Evolutionary conservation across 257 asterid species (phyloP).

Genomic region (Ophiorrhiza pumila): DNA sequence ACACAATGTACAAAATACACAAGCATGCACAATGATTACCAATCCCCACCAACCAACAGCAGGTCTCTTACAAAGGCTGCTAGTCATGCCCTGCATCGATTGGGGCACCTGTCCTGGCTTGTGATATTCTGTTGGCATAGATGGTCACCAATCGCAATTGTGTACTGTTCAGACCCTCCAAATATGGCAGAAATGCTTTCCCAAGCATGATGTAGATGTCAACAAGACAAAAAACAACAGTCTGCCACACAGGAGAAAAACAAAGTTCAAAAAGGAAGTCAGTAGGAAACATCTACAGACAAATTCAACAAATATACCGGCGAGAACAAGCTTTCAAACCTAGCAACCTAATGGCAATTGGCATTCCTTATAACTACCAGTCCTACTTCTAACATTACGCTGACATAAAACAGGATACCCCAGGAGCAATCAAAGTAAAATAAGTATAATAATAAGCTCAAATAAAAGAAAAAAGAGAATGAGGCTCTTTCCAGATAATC

Average conservation of each 20-base stretch:
- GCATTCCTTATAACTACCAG: background rate
- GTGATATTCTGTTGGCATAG: slow-evolving; percentile 95
- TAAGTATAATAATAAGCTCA: too few relatives aligned
- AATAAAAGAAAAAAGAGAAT: too few relatives aligned
- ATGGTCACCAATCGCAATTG: slow-evolving; percentile 88
- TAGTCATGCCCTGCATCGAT: slow-evolving; percentile 57
- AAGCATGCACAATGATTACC: slow-evolving; percentile 28
- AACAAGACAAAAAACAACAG: slow-evolving; percentile 95
- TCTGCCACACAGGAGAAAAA: slow-evolving; percentile 50
- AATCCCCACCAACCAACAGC: slow-evolving; percentile 15
- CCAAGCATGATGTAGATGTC: slow-evolving; percentile 97
- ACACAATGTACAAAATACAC: slow-evolving; percentile 29
- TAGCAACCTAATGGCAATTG: background rate
- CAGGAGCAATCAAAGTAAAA: too few relatives aligned
- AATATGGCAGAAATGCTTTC: slow-evolving; percentile 82
- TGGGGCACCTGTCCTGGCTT: slow-evolving; percentile 89
- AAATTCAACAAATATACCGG: background rate
- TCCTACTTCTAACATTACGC: background rate
- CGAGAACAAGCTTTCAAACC: background rate
- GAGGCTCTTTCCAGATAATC: too few relatives aligned
- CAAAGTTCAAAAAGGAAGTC: slow-evolving; percentile 1
- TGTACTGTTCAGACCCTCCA: slow-evolving; percentile 91
- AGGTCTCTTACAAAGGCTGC: slow-evolving; percentile 13
- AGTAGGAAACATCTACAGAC: background rate
- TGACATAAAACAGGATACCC: too few relatives aligned